Conservation (phyloP, 345 rosid genomes). For the Hypericum androsaemum region DNA sequence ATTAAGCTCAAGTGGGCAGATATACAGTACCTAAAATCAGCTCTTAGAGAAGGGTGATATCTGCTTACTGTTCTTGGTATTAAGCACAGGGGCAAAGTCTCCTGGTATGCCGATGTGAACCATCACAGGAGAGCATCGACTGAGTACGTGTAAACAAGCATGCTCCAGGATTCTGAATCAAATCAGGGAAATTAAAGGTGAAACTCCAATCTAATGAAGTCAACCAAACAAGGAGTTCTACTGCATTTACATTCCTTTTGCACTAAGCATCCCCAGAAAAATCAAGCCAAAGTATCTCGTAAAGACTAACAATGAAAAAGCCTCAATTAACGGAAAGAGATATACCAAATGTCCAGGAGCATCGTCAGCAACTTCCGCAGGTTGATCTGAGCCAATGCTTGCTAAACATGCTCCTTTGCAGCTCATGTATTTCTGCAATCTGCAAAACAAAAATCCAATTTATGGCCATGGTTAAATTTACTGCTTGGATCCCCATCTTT, state of each 20-base stretch:
- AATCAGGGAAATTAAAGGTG: neutral
- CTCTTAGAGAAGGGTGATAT: too few species aligned
- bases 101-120: constrained; percentile 66
- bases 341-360: constrained; percentile 82
- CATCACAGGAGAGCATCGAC: constrained; percentile 75
- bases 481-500: too few species aligned
- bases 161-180: constrained; percentile 73
- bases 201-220: too few species aligned
- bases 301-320: neutral
- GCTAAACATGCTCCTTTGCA: constrained; percentile 87
- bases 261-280: too few species aligned
- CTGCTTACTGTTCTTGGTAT: neutral
- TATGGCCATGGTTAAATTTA: too few species aligned
- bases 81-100: constrained; percentile 95
- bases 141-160: constrained; percentile 69
- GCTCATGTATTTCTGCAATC: constrained; percentile 72
- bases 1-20: too few species aligned
- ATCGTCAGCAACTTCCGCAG: constrained; percentile 84
- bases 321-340: constrained; percentile 6
- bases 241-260: too few species aligned
- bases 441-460: constrained; percentile 14
- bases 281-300: too few species aligned
- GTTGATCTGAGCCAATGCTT: constrained; percentile 79
- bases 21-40: too few species aligned
- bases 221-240: neutral